phyloP scores from a whole-genome alignment of 306 rosid genomes.

The Heteromeles arbutifolia region DNA sequence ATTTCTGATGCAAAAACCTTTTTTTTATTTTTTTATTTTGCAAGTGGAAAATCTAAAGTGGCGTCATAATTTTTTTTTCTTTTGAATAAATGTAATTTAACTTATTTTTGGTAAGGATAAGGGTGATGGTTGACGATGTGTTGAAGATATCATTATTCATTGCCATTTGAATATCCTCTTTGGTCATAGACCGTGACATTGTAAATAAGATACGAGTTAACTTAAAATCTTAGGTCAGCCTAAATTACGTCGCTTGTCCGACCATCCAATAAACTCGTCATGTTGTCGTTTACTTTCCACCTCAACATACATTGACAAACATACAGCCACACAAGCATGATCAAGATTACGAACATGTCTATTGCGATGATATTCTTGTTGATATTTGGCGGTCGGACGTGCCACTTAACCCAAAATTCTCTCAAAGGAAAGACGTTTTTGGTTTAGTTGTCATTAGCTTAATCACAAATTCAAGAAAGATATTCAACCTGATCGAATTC shows the following conservation, averaged over 20 bases:
- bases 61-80: too few species aligned
- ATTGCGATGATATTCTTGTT: too few species aligned
- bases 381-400: background rate
- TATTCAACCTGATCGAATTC: too few species aligned
- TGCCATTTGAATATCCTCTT: background rate
- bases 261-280: too few species aligned
- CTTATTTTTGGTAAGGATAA: background rate
- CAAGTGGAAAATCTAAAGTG: background rate
- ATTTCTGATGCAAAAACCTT: too few species aligned
- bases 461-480: background rate
- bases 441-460: background rate
- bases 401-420: background rate
- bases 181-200: background rate
- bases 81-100: background rate
- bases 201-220: background rate
- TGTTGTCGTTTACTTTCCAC: too few species aligned
- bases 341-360: too few species aligned
- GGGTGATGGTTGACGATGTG: background rate
- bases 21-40: background rate
- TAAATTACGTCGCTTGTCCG: too few species aligned
- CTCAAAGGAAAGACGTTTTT: background rate
- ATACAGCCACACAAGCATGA: background rate
- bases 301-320: background rate
- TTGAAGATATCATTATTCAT: background rate
- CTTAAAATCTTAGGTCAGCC: too few species aligned